These are phyloP conservation scores for Obelidium mucronatum DNA, from an alignment of 192 early-diverging fungal species.

Conservation along the genomic window DNA sequence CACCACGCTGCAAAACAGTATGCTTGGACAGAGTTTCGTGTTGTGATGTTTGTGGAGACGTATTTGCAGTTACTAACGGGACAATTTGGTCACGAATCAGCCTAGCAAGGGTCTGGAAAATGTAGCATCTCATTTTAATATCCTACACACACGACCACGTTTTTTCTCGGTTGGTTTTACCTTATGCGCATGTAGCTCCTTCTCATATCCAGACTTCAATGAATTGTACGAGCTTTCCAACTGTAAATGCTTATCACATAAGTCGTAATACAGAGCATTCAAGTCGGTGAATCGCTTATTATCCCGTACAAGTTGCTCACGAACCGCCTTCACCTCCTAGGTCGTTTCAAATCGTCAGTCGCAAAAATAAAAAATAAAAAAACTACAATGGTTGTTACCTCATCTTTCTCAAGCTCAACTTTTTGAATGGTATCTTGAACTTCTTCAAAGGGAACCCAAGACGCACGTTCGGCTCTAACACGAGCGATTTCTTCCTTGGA, in stretches of 20 bases:
- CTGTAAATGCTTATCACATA: no score
- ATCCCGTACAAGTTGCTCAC: no score
- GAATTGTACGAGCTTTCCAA: neutral
- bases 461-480: neutral
- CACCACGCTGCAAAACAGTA: no score
- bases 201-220: neutral
- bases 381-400: neutral
- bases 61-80: neutral
- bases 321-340: neutral
- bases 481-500: slow-evolving; percentile 1
- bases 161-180: neutral
- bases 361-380: neutral
- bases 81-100: neutral
- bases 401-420: neutral
- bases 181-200: neutral
- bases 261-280: no score
- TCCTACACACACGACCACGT: no score
- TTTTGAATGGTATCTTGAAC: slow-evolving; percentile 21
- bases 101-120: neutral
- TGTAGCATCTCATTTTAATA: no score
- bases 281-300: no score
- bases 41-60: no score
- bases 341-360: neutral
- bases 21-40: no score
- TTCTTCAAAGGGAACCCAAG: neutral